phyloP scores from a whole-genome alignment of 2,329 filamentous ascomycete genomes.

The Claviceps pusilla region DNA sequence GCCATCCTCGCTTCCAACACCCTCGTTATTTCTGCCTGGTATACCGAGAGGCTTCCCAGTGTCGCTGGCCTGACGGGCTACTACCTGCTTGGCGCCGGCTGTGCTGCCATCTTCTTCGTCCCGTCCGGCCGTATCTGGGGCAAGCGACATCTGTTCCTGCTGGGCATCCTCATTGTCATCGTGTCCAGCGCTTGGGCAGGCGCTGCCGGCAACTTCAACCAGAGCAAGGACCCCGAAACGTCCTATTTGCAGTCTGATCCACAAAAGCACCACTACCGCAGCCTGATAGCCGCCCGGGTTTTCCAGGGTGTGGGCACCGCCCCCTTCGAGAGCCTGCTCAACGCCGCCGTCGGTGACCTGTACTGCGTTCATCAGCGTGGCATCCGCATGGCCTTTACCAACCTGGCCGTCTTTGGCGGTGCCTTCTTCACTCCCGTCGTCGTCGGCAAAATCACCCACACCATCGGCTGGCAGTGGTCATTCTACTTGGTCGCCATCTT shows the following conservation, averaged over 20 bases:
- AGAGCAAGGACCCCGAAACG: neutral
- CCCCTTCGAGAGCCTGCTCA: slow-evolving; percentile 81
- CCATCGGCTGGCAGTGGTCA: slow-evolving; percentile 70
- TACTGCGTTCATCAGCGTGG: slow-evolving; percentile 80
- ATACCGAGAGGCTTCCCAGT: slow-evolving; percentile 51
- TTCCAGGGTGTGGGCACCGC: slow-evolving; percentile 77
- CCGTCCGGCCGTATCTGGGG: slow-evolving; percentile 83
- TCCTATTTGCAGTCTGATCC: slow-evolving; percentile 1
- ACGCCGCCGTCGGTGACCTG: slow-evolving; percentile 75
- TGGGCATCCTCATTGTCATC: slow-evolving; percentile 62
- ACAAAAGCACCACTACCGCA: slow-evolving; percentile 41
- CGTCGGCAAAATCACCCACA: slow-evolving; percentile 68
- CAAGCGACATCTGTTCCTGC: slow-evolving; percentile 73
- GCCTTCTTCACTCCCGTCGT: slow-evolving; percentile 66
- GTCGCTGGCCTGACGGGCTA: slow-evolving; percentile 77
- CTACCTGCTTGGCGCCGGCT: slow-evolving; percentile 68
- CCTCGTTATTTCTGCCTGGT: slow-evolving; percentile 56
- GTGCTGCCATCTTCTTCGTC: slow-evolving; percentile 73
- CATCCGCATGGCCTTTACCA: slow-evolving; percentile 68
- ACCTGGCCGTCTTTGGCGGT: slow-evolving; percentile 42
- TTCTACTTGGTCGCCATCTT: slow-evolving; percentile 87
- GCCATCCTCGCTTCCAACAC: slow-evolving; percentile 84
- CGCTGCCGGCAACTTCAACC: slow-evolving; percentile 32
- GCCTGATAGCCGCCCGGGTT: slow-evolving; percentile 62
- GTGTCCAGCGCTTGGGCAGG: slow-evolving; percentile 67